Base-by-base conservation (phyloP, 2,329 filamentous ascomycete genomes). In the Fusarium lyarnte region DNA sequence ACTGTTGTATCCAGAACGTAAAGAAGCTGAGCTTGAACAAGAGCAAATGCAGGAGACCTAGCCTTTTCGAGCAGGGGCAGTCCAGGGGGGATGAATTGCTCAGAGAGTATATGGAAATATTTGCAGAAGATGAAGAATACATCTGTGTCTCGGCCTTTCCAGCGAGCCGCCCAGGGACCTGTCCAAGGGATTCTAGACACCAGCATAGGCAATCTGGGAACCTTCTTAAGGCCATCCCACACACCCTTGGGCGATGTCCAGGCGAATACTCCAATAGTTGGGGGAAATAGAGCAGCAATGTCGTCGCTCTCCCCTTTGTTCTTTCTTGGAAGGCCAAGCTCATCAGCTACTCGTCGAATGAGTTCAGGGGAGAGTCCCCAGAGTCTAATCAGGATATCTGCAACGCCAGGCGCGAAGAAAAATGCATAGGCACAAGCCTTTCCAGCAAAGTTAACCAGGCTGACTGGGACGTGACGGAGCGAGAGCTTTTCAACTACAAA, bases 371-470 rank as follows among this genome's bases (percentile, higher is more conserved):
- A 89, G 25, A 94, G 86, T 41, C 89, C 90, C 94, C 95, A 97
- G 9, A 97, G 84, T 21, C 94, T 90, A 31, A 95, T 89, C 53
- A 97, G 85, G 55, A 97, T 89, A 77, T 97, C 94, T 12, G 94
- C 92, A 60, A 97, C 89, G 8, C 94, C 94, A 0, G 94, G 94
- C 33, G 93, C 95, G 77, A 97, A 98, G 83, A 95, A 96, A 81
- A 97, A 97, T 35, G 94, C 94, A 81, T 97, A 97, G 4, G 95
- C 94, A 78, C 93, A 95, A 8, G 94, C 93, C 82, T 96, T 97
- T 66, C 94, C 95, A 59, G 93, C 94, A 79, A 97, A 97, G 35
- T 92, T 92, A 64, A 97, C 93, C 65, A 94, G 81, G 74, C 90
- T 92, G 25, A 85, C 77, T 2, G 88, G 88, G 8, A 85, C 85